Conservation (phyloP, 306 rosid genomes). For the Myrica gale region DNA sequence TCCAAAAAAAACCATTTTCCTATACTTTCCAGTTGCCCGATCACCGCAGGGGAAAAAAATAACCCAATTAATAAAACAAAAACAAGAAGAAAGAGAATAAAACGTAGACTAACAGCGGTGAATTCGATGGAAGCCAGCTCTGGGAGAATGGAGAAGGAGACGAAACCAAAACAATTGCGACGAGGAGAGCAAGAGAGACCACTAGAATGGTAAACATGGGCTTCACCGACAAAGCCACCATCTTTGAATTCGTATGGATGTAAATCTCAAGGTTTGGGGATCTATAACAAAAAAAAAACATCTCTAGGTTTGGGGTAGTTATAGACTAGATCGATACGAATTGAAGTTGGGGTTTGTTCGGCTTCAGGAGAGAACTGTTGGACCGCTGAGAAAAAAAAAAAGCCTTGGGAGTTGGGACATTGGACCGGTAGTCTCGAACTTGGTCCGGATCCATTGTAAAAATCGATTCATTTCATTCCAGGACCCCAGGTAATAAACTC, state of each 20-base stretch:
- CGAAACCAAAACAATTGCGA: constrained; percentile 46
- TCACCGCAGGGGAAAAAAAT: neutral
- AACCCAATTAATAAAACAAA: neutral
- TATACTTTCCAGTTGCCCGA: neutral
- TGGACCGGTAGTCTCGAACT: too few relatives aligned
- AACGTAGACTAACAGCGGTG: constrained; percentile 37
- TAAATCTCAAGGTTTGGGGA: neutral
- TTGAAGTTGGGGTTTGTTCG: neutral
- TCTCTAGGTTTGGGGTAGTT: neutral
- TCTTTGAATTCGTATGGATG: constrained; percentile 11
- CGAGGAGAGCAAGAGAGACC: constrained; percentile 44
- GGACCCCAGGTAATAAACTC: too few relatives aligned
- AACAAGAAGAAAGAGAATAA: neutral
- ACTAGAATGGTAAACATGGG: constrained; percentile 51
- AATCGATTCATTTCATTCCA: too few relatives aligned
- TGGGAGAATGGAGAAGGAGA: constrained; percentile 41
- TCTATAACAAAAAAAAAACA: too few relatives aligned
- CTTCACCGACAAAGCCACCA: constrained; percentile 67
- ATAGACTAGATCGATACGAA: neutral
- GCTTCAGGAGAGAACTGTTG: neutral
- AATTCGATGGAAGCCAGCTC: constrained; percentile 30
- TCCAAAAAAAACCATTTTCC: neutral
- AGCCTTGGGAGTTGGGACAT: too few relatives aligned
- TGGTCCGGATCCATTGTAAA: too few relatives aligned
- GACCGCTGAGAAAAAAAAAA: too few relatives aligned